Evolutionary conservation across 495 filamentous ascomycete species (phyloP).

Genomic region (Penicillium flavigenum): DNA sequence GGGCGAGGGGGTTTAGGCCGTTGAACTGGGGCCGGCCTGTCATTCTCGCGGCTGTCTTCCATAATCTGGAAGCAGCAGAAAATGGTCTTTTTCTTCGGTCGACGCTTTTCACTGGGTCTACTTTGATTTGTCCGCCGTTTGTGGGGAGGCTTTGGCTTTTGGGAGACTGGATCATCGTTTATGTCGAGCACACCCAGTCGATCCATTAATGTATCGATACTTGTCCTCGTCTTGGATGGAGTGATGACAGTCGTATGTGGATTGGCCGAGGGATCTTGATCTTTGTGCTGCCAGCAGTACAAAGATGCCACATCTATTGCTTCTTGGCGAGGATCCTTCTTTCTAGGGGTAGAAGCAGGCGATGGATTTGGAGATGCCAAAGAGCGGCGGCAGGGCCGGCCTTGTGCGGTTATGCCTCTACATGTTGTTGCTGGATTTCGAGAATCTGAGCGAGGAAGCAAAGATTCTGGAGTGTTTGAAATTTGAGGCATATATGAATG

Average conservation of each 20-base stretch:
- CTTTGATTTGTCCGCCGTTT: slow-evolving; percentile 14
- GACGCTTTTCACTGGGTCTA: slow-evolving; percentile 25
- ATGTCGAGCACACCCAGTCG: slow-evolving; percentile 71
- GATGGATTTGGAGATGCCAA: slow-evolving; percentile 49
- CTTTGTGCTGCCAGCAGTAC: slow-evolving; percentile 95
- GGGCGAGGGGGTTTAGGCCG: slow-evolving; percentile 21
- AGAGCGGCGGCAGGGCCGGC: slow-evolving; percentile 73
- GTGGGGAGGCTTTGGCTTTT: slow-evolving; percentile 14
- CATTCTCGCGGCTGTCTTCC: slow-evolving; percentile 22
- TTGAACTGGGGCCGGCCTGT: slow-evolving; percentile 18
- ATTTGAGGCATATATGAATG: slow-evolving; percentile 64
- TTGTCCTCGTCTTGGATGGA: slow-evolving; percentile 59
- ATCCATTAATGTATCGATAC: slow-evolving; percentile 80
- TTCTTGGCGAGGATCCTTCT: slow-evolving; percentile 40
- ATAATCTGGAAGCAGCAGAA: slow-evolving; percentile 43
- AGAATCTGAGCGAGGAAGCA: slow-evolving; percentile 74
- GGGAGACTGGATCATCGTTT: slow-evolving; percentile 30
- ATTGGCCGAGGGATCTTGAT: slow-evolving; percentile 59
- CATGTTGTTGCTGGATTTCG: slow-evolving; percentile 84
- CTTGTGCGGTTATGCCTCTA: slow-evolving; percentile 74
- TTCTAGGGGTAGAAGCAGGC: slow-evolving; percentile 31
- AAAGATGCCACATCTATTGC: slow-evolving; percentile 48
- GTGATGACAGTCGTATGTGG: slow-evolving; percentile 20
- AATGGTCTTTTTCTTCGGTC: slow-evolving; percentile 17
- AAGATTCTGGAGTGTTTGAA: slow-evolving; percentile 79